Conservation (phyloP, 805 yeast species). For the Starmerella roubikii region DNA sequence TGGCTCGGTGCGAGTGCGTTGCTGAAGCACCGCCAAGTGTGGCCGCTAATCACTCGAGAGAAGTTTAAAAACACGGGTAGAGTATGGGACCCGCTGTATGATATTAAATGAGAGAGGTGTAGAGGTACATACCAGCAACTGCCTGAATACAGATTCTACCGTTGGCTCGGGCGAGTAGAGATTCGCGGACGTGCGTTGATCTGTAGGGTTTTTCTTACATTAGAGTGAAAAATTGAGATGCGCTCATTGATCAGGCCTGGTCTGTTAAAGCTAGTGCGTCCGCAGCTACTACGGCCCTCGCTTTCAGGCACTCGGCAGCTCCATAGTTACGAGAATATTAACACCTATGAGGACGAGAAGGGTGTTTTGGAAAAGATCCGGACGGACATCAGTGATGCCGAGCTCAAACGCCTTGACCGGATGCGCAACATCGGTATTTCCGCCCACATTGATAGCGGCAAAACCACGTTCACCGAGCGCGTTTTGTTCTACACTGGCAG, state of each 20-base stretch:
- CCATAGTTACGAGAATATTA: conserved; percentile 13
- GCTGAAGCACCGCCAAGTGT: conserved; percentile 8
- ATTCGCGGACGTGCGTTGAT: too few relatives aligned
- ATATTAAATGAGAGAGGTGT: conserved; percentile 9
- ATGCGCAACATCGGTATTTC: conserved; percentile 94
- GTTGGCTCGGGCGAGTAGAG: too few relatives aligned
- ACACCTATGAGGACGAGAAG: conserved; percentile 24
- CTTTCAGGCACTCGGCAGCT: conserved; percentile 1
- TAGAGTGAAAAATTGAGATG: neutral
- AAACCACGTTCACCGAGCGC: conserved; percentile 95
- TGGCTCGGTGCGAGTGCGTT: conserved; percentile 15
- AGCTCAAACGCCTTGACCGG: conserved; percentile 33
- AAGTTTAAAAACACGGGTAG: conserved; percentile 1
- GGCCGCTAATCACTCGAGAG: conserved; percentile 15
- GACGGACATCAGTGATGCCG: conserved; percentile 25
- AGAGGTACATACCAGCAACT: too few relatives aligned
- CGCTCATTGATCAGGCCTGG: neutral
- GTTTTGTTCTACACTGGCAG: conserved; percentile 93
- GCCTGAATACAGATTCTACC: neutral
- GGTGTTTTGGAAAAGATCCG: conserved; percentile 21
- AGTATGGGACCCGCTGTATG: conserved; percentile 16
- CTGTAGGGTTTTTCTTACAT: too few relatives aligned
- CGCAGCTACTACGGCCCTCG: neutral
- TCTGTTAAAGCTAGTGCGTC: neutral
- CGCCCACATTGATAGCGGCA: conserved; percentile 97